Conservation (phyloP, 2,329 filamentous ascomycete genomes). For the Hypoxylon sp. region DNA sequence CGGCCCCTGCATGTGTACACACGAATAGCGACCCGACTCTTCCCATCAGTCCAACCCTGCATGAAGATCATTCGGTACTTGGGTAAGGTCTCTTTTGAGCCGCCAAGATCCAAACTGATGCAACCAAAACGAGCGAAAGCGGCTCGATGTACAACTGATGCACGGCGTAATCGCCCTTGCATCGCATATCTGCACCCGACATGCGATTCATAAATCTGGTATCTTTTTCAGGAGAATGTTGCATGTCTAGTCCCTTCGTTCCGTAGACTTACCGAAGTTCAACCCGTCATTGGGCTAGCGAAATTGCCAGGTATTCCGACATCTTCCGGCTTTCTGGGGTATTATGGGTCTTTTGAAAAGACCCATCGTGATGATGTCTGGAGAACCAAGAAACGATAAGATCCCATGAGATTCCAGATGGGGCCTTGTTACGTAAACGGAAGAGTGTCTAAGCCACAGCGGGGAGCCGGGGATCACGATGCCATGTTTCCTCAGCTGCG, state of each 20-base stretch:
- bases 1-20: conserved; percentile 37
- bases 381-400: conserved; percentile 27
- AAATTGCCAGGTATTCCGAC: conserved; percentile 33
- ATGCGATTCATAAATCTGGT: conserved; percentile 29
- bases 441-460: conserved; percentile 30
- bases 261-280: conserved; percentile 42
- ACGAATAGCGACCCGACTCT: conserved; percentile 38
- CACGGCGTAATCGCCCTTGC: conserved; percentile 45
- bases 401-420: conserved; percentile 23
- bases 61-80: conserved; percentile 45
- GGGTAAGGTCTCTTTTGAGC: conserved; percentile 44
- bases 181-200: conserved; percentile 42
- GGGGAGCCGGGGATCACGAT: conserved; percentile 31
- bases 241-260: conserved; percentile 33
- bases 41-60: conserved; percentile 42
- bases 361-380: conserved; percentile 14
- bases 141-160: conserved; percentile 25
- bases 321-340: conserved; percentile 36
- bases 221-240: conserved; percentile 20
- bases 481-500: conserved; percentile 15
- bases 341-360: conserved; percentile 22
- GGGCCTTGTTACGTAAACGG: conserved; percentile 39
- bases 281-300: conserved; percentile 45
- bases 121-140: conserved; percentile 31
- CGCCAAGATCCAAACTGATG: conserved; percentile 36